Base-by-base conservation (phyloP, 257 asterid genomes). In the Paulownia fortunei region DNA sequence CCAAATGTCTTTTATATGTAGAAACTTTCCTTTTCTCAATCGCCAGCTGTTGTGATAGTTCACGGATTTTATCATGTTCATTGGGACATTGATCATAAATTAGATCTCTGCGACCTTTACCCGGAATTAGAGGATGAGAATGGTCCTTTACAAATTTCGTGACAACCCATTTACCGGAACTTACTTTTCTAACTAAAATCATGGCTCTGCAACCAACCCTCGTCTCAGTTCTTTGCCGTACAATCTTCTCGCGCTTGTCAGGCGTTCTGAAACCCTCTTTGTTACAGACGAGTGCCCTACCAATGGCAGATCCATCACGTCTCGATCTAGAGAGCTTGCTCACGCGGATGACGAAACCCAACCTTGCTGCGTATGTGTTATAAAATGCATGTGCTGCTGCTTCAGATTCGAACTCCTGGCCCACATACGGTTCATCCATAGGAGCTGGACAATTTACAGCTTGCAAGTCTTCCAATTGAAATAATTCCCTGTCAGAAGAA, bases 151-250 rank as follows among this genome's bases (percentile, higher is more conserved):
- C 91, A 71, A 90, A 93, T 80, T 96, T 96, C 0, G 99, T 92
- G 34, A 96, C 92, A 11, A 83, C 87, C 99, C 99, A 96, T 82
- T 88, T 90, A 9, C 97, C 98, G 4, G 97, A 90, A 81, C 82
- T 85, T 15, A 90, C 78, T 89, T 93, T 96, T 73, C 98, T 89
- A 65, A 96, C 97, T 78, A 96, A 87, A 84, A 96, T 80, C 99
- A 96, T 96, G 19, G 97, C 97, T 82, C 97, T 86, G 88, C 99
- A 96, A 51, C 99, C 99, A 73, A 96, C 99, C 83, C 99, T 88
- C 3, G 99, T 96, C 87, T 96, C 99, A 12, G 87, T 90, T 61
- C 99, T 89, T 84, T 96, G 99, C 80, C 98, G 72, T 16, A 96
- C 96, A 73, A 96, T 83, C 83, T 93, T 96, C 77, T 93, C 99